These are phyloP conservation scores for Saksenaea oblongispora DNA, from an alignment of 371 early-diverging fungal species.

Conservation along the genomic window DNA sequence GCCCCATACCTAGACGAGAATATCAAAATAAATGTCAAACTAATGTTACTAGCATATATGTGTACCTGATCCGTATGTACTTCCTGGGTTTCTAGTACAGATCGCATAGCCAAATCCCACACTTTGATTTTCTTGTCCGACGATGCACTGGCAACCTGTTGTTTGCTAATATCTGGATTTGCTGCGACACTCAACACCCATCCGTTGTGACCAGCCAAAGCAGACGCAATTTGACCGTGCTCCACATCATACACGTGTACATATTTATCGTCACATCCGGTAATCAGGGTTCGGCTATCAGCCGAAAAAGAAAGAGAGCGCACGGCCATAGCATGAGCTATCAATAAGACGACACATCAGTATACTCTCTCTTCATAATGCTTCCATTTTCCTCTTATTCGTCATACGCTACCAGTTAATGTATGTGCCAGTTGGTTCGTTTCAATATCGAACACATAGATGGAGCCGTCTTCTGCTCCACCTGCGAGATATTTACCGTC, in stretches of 20 bases:
- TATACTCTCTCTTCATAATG: not conserved
- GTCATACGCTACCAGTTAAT: constrained; percentile 54
- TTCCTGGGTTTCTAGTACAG: constrained; percentile 81
- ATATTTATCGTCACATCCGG: constrained; percentile 81
- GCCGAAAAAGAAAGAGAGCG: constrained; percentile 73
- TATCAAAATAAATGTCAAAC: not conserved
- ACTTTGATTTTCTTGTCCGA: constrained; percentile 81
- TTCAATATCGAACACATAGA: constrained; percentile 73
- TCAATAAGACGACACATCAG: not conserved
- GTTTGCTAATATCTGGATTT: constrained; percentile 65
- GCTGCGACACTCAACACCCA: constrained; percentile 78
- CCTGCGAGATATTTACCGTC: constrained; percentile 77
- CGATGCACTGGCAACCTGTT: constrained; percentile 72
- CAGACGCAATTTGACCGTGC: constrained; percentile 74
- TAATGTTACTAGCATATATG: not conserved
- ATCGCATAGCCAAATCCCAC: constrained; percentile 75
- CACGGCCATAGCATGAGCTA: constrained; percentile 78
- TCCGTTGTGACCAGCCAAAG: constrained; percentile 73
- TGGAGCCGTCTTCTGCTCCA: constrained; percentile 77
- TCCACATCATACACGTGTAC: constrained; percentile 84
- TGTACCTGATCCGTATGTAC: constrained; percentile 75
- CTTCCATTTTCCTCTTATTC: constrained; percentile 17
- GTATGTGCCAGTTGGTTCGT: constrained; percentile 70
- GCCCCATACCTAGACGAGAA: constrained; percentile 63
- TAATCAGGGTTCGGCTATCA: constrained; percentile 70